Conservation (phyloP, 176 grass and related monocot species). For the Aegilops umbellulata region DNA sequence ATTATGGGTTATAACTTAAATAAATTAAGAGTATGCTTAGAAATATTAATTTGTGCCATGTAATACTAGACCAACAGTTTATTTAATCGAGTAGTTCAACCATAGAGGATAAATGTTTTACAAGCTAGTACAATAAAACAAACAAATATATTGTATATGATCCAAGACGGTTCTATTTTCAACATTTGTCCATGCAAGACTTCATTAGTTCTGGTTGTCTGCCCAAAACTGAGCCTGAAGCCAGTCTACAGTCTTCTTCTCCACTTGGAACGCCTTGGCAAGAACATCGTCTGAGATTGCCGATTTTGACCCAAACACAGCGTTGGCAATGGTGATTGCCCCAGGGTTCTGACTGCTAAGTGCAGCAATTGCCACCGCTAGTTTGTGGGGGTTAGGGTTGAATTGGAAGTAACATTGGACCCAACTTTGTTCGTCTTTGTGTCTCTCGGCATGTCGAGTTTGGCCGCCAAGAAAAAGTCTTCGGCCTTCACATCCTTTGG, state of each 20-base stretch:
- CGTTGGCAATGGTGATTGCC: background rate
- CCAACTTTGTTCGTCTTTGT: too few species aligned
- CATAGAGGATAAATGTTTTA: background rate
- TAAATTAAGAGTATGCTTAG: too few species aligned
- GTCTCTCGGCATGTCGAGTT: too few species aligned
- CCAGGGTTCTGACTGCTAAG: conserved; percentile 4
- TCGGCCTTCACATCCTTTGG: background rate
- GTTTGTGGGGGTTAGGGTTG: background rate
- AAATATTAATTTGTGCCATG: too few species aligned
- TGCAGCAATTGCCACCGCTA: background rate
- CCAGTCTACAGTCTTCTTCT: background rate
- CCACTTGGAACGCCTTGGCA: background rate
- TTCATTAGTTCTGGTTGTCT: background rate
- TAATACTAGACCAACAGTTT: background rate
- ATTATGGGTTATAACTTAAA: too few species aligned
- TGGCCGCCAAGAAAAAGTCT: background rate
- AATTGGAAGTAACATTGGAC: too few species aligned
- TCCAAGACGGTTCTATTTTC: background rate
- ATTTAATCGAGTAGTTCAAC: background rate
- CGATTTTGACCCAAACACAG: background rate
- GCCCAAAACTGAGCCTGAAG: background rate
- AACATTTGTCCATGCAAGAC: background rate
- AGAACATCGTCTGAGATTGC: background rate
- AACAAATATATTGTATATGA: background rate
- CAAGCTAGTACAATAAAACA: background rate